phyloP scores from a whole-genome alignment of 2,329 filamentous ascomycete species.

The Dactylonectria macrodidyma region DNA sequence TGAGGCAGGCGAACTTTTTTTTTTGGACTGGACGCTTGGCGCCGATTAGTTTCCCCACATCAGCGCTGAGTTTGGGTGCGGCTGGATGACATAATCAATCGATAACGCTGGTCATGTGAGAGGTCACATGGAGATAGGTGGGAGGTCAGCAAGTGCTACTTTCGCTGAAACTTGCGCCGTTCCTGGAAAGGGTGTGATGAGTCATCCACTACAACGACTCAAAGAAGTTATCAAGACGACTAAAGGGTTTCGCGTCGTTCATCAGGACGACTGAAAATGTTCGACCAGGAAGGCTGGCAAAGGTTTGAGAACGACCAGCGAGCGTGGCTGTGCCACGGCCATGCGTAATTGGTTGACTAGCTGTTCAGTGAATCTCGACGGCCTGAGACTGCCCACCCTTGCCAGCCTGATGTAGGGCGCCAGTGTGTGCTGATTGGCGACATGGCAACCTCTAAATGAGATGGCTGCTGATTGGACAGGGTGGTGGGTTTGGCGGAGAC shows the following conservation, averaged over 20 bases:
- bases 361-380: slow-evolving; percentile 10
- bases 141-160: background rate
- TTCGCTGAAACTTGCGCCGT: background rate
- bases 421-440: slow-evolving; percentile 38
- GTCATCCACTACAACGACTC: slow-evolving; percentile 19
- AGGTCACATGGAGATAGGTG: slow-evolving; percentile 39
- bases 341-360: slow-evolving; percentile 28
- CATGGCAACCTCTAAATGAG: slow-evolving; percentile 33
- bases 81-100: slow-evolving; percentile 42
- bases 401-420: slow-evolving; percentile 12
- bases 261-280: background rate
- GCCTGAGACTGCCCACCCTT: slow-evolving; percentile 26
- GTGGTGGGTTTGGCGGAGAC: slow-evolving; percentile 23
- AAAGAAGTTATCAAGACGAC: too few relatives aligned
- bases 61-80: slow-evolving; percentile 3
- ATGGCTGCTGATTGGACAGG: slow-evolving; percentile 35
- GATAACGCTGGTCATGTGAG: slow-evolving; percentile 36
- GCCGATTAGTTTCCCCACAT: slow-evolving; percentile 39
- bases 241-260: too few relatives aligned
- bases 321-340: slow-evolving; percentile 23
- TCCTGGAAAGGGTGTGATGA: slow-evolving; percentile 24
- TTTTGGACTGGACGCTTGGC: slow-evolving; percentile 44
- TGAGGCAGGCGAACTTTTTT: slow-evolving; percentile 53
- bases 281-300: slow-evolving; percentile 24
- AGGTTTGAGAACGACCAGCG: slow-evolving; percentile 16